These are phyloP conservation scores for Puccinia triticina DNA, from an alignment of 1,284 basidiomycete species.

Conservation along the genomic window DNA sequence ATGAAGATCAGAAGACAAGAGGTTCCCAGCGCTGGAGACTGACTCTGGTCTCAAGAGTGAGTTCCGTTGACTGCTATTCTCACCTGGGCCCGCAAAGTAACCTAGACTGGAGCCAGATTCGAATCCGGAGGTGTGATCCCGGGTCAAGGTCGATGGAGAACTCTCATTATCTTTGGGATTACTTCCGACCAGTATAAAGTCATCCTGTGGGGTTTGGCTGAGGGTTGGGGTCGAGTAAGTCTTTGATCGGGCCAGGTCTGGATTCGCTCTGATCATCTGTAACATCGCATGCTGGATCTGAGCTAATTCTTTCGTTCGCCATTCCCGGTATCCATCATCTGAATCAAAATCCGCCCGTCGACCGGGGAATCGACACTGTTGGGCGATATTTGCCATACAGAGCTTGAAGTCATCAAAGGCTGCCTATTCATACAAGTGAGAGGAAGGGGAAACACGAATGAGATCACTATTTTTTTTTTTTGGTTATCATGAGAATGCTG, in stretches of 20 bases:
- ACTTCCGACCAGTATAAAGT: constrained; percentile 43
- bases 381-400: constrained; percentile 86
- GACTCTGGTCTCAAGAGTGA: constrained; percentile 39
- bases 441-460: neutral
- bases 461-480: constrained; percentile 70
- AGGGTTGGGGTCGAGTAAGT: neutral
- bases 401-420: constrained; percentile 65
- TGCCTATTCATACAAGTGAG: constrained; percentile 8
- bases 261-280: constrained; percentile 81
- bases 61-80: constrained; percentile 26
- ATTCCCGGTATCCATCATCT: constrained; percentile 79
- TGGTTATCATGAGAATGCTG: constrained; percentile 54
- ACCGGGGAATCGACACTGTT: constrained; percentile 80
- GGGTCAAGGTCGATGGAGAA: constrained; percentile 15
- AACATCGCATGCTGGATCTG: constrained; percentile 85
- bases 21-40: constrained; percentile 16
- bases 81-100: neutral
- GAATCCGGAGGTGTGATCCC: constrained; percentile 25
- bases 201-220: constrained; percentile 23
- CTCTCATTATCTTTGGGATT: neutral
- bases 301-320: constrained; percentile 80
- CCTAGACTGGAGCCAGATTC: constrained; percentile 17
- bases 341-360: constrained; percentile 80
- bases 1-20: neutral
- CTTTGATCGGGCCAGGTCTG: constrained; percentile 72